Evolutionary conservation across 1,284 basidiomycete genomes (phyloP).

Genomic region (Apiotrichum gracile): DNA sequence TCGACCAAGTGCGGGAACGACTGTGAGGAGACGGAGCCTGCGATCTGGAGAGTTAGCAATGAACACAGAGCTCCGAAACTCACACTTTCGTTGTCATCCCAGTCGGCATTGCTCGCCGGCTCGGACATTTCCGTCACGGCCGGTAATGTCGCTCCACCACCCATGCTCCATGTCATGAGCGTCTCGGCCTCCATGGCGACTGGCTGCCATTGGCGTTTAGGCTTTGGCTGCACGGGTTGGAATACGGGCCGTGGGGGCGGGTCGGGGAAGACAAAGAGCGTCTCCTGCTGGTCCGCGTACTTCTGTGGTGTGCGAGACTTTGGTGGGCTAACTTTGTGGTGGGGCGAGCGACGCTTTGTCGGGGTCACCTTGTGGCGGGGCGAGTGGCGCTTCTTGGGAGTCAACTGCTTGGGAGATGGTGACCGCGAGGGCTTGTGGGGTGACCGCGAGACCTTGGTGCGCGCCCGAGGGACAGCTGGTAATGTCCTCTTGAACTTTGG

Average conservation of each 20-base stretch:
- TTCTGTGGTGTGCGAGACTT: conserved; percentile 15
- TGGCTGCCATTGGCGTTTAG: conserved; percentile 16
- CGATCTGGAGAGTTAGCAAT: conserved; percentile 18
- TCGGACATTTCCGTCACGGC: neutral
- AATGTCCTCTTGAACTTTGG: neutral
- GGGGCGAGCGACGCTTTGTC: conserved; percentile 3
- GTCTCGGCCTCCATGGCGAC: conserved; percentile 38
- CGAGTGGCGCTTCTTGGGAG: neutral
- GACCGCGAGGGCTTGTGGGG: too few species aligned
- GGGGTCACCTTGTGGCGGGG: conserved; percentile 1
- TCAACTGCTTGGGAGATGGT: too few species aligned
- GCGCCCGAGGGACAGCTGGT: neutral
- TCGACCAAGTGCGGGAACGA: conserved; percentile 20
- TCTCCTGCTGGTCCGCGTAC: conserved; percentile 12
- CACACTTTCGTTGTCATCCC: conserved; percentile 20
- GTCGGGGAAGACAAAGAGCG: conserved; percentile 21
- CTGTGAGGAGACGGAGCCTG: conserved; percentile 18
- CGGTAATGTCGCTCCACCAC: neutral
- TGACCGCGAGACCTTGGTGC: too few species aligned
- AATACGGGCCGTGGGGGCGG: conserved; percentile 20
- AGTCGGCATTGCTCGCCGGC: neutral
- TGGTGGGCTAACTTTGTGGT: conserved; percentile 25
- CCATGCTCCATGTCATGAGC: conserved; percentile 34
- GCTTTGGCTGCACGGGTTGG: neutral
- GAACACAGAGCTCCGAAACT: neutral